These are phyloP conservation scores for Paraglomus brasilianum DNA, from an alignment of 192 early-diverging fungal species.

Conservation along the genomic window DNA sequence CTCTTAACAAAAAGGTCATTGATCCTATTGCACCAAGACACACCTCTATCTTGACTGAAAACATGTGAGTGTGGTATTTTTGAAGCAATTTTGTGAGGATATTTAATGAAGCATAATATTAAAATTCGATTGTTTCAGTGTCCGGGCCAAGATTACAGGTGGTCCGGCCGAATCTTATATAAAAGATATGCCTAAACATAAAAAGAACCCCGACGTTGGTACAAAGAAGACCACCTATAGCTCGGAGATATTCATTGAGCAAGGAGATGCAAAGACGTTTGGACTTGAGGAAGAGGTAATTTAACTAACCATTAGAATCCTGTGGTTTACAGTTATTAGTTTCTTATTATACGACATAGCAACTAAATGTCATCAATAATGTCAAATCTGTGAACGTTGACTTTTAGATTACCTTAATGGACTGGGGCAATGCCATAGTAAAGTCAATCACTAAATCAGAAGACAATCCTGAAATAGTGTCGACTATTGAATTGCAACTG, in stretches of 20 bases:
- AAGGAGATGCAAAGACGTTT: constrained; percentile 81
- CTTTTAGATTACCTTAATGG: constrained; percentile 86
- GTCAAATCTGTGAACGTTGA: background rate
- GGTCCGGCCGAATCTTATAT: constrained; percentile 53
- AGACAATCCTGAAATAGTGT: constrained; percentile 54
- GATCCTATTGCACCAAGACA: constrained; percentile 94
- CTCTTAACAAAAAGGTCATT: constrained; percentile 93
- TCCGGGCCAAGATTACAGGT: constrained; percentile 64
- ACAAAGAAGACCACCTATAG: constrained; percentile 81
- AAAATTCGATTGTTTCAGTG: constrained; percentile 22
- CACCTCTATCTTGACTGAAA: constrained; percentile 68
- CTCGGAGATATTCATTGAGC: constrained; percentile 75
- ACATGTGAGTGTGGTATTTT: constrained; percentile 50
- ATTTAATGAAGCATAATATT: background rate
- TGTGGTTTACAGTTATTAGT: no score
- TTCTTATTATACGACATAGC: no score
- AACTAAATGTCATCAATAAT: background rate
- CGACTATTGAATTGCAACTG: constrained; percentile 62
- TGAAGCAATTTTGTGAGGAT: background rate
- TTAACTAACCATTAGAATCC: constrained; percentile 15
- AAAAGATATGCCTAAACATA: constrained; percentile 82
- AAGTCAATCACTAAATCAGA: constrained; percentile 62
- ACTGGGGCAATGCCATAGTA: constrained; percentile 98
- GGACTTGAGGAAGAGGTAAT: constrained; percentile 81
- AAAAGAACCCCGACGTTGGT: constrained; percentile 95